phyloP scores from a whole-genome alignment of 2,329 filamentous ascomycete genomes.

The Sporothrix dimorphospora region DNA sequence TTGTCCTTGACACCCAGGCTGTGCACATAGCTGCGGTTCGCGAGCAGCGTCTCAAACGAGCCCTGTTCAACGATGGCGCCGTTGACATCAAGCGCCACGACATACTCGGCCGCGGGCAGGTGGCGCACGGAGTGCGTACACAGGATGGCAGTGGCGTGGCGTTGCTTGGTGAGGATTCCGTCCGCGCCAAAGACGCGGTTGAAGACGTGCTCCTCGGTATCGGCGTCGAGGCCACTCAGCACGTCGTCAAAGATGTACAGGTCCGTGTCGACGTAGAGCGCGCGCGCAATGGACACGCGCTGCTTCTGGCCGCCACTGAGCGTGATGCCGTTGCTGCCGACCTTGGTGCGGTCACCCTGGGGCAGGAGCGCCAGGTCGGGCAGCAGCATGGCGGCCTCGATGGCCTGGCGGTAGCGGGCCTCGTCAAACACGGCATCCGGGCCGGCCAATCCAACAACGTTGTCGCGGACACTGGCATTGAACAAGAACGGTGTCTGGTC shows the following conservation, averaged over 20 bases:
- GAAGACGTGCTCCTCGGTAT: constrained; percentile 49
- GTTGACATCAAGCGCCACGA: constrained; percentile 49
- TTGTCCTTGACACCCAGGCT: constrained; percentile 41
- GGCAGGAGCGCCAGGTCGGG: constrained; percentile 41
- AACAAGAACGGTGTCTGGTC: constrained; percentile 44
- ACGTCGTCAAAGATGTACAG: constrained; percentile 36
- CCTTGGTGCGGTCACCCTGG: constrained; percentile 41
- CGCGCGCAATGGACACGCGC: constrained; percentile 37
- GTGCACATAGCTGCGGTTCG: constrained; percentile 45
- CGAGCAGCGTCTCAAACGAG: constrained; percentile 44
- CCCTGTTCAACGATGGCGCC: constrained; percentile 51
- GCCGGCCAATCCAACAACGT: constrained; percentile 38
- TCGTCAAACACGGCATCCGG: constrained; percentile 32
- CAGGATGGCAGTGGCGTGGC: constrained; percentile 36
- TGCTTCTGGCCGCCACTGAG: constrained; percentile 45
- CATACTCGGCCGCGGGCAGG: constrained; percentile 49
- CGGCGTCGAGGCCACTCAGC: constrained; percentile 41
- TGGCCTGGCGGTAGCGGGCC: constrained; percentile 38
- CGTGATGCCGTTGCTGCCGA: constrained; percentile 44
- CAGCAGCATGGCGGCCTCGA: constrained; percentile 40
- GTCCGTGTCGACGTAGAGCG: constrained; percentile 34
- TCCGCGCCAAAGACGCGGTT: constrained; percentile 42
- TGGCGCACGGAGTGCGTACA: constrained; percentile 47
- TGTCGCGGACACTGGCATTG: constrained; percentile 42
- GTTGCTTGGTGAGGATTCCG: constrained; percentile 21